Conservation (phyloP, 2,329 filamentous ascomycete species). For the Fusarium haematococcum region DNA sequence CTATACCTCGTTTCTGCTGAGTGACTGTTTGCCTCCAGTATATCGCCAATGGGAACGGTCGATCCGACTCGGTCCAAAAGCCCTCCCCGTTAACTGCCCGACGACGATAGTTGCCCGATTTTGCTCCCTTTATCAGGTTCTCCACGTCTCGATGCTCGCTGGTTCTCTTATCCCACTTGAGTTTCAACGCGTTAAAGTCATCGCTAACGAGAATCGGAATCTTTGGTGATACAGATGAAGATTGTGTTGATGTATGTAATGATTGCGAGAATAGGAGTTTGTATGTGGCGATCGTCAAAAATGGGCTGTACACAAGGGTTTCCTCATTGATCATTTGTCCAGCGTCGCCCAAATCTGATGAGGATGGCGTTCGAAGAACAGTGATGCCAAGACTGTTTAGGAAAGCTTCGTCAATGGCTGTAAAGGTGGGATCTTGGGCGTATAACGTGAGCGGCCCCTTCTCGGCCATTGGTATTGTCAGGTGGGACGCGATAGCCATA, state of each 20-base stretch:
- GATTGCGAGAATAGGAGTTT: conserved; percentile 19
- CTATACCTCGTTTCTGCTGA: neutral
- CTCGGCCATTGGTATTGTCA: neutral
- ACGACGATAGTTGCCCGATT: conserved; percentile 28
- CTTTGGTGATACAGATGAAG: neutral
- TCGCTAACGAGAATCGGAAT: conserved; percentile 38
- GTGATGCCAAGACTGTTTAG: conserved; percentile 27
- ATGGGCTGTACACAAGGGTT: conserved; percentile 41
- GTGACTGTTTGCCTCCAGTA: conserved; percentile 32
- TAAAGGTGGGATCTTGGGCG: conserved; percentile 41
- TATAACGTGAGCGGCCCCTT: conserved; percentile 12
- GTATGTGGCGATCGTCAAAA: conserved; percentile 41
- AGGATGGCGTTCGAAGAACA: conserved; percentile 33
- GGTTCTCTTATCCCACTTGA: conserved; percentile 43
- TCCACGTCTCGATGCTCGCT: conserved; percentile 39
- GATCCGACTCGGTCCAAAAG: conserved; percentile 35
- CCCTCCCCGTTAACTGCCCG: conserved; percentile 36
- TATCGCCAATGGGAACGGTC: conserved; percentile 39
- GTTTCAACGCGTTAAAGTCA: conserved; percentile 39
- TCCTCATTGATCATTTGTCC: conserved; percentile 34
- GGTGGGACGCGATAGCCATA: conserved; percentile 31
- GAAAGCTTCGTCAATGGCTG: conserved; percentile 35
- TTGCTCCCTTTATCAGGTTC: conserved; percentile 28
- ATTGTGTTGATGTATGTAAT: neutral
- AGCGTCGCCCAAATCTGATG: conserved; percentile 35